Base-by-base conservation (phyloP, 345 rosid genomes). In the Camelina neglecta region DNA sequence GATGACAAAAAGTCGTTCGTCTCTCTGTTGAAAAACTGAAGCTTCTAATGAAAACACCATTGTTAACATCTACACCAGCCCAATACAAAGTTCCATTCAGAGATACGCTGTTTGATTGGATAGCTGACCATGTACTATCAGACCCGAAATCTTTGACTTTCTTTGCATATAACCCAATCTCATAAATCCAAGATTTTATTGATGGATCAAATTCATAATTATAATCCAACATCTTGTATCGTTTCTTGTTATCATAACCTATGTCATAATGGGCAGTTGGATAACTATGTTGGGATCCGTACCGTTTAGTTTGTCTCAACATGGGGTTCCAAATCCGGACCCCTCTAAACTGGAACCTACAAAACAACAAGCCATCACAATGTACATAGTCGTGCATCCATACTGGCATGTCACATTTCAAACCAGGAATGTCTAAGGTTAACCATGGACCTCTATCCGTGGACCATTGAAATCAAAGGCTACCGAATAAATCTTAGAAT, bases 51-150 rank as follows among this genome's bases (percentile, higher is more conserved):
- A 47, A 47, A n/a, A 47, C 6, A 47, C 51, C 20, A 47, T 47
- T 47, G 51, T 15, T 47, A n/a, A 47, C 51, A 47, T 47, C 51
- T 47, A 47, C 51, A 47, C 18, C 20, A 47, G 51, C 51, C 51
- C 51, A 47, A 47, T 47, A 47, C 20, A 47, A 15, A 47, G 20
- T 15, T 47, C 51, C 51, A 47, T 47, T 47, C 20, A 47, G 20
- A 47, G 51, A 47, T 47, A 47, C 8, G 2, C 8, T 13, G 7
- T 48, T 48, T 16, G 53, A 48, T 48, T 48, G 20, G 21, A 16
- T 16, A 16, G 3, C 21, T 48, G 53, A 48, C 53, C 53, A 48
- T n/a, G 23, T 7, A n/a, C 53, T 7, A 48, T 48, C 4, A 48
- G 21, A n/a, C 20, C 23, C 23, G 4, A 48, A 48, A n/a, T 48